A percentile compares a stretch with the other conserved stretches of the same genome.
Evolutionary conservation across 768 basidiomycete species (phyloP).

Genomic region (Xanthoconium stramineum): DNA sequence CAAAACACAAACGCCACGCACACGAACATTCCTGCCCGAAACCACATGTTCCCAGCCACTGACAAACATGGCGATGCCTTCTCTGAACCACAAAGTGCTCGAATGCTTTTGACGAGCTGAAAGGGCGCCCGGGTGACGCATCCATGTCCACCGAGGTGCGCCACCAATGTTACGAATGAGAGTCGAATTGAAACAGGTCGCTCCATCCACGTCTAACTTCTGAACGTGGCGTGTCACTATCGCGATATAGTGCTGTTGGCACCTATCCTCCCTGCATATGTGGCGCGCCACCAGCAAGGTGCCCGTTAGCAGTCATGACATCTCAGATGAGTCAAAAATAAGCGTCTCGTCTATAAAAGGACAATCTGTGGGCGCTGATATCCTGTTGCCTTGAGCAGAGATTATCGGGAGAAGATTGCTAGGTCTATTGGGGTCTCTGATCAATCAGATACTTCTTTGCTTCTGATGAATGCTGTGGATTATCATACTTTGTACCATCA

Average conservation of each 20-base stretch:
- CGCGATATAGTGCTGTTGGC: neutral
- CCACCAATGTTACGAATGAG: constrained; percentile 21
- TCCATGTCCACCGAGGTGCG: constrained; percentile 16
- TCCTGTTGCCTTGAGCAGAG: neutral
- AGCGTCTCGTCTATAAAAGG: constrained; percentile 1
- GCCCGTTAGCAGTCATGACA: constrained; percentile 1
- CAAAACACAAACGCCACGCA: constrained; percentile 16
- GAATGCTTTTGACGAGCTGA: neutral
- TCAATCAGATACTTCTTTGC: neutral
- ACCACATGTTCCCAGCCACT: constrained; percentile 23
- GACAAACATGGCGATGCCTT: constrained; percentile 15
- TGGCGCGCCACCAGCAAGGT: constrained; percentile 15
- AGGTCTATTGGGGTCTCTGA: neutral
- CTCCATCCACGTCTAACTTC: neutral
- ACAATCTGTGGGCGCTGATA: neutral
- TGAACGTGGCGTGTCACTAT: constrained; percentile 7
- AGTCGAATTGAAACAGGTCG: constrained; percentile 5
- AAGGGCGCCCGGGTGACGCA: neutral
- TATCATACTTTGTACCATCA: constrained; percentile 1
- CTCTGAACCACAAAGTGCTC: constrained; percentile 8
- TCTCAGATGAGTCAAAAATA: neutral
- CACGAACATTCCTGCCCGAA: constrained; percentile 15
- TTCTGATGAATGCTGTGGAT: constrained; percentile 9
- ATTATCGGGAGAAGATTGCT: constrained; percentile 2
- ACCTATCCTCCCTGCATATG: constrained; percentile 1